These are phyloP conservation scores for Panaeolus papilionaceus DNA, from an alignment of 768 basidiomycete genomes.

Conservation along the genomic window DNA sequence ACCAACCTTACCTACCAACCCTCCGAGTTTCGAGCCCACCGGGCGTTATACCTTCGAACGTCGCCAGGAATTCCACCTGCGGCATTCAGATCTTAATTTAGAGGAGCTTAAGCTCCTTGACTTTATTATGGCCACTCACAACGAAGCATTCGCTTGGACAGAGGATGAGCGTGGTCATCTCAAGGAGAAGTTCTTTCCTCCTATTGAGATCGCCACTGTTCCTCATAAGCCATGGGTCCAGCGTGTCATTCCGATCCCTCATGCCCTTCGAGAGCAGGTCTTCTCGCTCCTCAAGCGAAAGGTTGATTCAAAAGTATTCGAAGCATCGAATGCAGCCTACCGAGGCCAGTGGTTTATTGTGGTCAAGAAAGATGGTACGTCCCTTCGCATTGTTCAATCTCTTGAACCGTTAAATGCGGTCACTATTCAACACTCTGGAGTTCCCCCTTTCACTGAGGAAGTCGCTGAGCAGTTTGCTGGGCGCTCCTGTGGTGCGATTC, in stretches of 20 bases:
- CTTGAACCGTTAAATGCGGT: too few relatives aligned
- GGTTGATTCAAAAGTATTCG: too few relatives aligned
- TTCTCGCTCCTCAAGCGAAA: too few relatives aligned
- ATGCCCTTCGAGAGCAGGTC: too few relatives aligned
- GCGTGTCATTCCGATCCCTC: too few relatives aligned
- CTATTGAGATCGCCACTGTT: conserved; percentile 30
- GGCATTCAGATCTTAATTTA: background rate
- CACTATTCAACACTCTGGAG: too few relatives aligned
- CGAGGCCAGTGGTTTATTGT: conserved; percentile 44
- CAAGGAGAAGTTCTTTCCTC: too few relatives aligned
- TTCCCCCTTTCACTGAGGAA: too few relatives aligned
- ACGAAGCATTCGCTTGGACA: conserved; percentile 18
- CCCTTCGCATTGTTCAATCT: background rate
- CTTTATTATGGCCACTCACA: conserved; percentile 31
- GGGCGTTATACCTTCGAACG: background rate
- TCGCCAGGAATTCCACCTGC: conserved; percentile 11
- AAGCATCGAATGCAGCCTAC: conserved; percentile 31
- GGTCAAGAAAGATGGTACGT: conserved; percentile 39
- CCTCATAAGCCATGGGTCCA: too few relatives aligned
- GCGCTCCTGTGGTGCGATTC: too few relatives aligned
- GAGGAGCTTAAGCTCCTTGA: conserved; percentile 27
- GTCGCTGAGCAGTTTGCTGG: too few relatives aligned
- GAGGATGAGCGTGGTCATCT: conserved; percentile 36
- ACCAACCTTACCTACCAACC: background rate
- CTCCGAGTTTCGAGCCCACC: background rate